Conservation (phyloP, 2,329 filamentous ascomycete genomes). For the Cytospora chrysosperma region DNA sequence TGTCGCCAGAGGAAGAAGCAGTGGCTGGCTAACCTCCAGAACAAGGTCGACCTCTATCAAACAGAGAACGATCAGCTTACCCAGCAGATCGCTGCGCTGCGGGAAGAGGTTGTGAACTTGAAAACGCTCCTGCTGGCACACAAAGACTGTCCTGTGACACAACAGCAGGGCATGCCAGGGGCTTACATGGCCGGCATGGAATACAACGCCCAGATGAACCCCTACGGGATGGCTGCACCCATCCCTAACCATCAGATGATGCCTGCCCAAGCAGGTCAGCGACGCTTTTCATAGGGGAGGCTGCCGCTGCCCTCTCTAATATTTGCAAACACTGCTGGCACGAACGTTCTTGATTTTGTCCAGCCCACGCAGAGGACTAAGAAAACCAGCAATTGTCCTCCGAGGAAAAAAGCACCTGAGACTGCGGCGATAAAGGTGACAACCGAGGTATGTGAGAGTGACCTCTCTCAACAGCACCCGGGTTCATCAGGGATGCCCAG, state of each 20-base stretch:
- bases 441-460: background rate
- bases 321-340: background rate
- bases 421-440: background rate
- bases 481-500: background rate
- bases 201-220: constrained; percentile 56
- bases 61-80: constrained; percentile 87
- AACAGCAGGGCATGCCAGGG: constrained; percentile 72
- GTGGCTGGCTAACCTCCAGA: constrained; percentile 92
- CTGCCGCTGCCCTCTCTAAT: background rate
- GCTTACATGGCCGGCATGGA: constrained; percentile 54
- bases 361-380: background rate
- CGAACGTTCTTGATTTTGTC: background rate
- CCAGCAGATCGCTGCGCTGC: constrained; percentile 76
- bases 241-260: constrained; percentile 55
- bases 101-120: constrained; percentile 91
- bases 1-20: constrained; percentile 98
- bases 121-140: constrained; percentile 92
- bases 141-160: constrained; percentile 92
- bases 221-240: constrained; percentile 56
- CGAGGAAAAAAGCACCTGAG: background rate
- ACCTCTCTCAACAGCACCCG: background rate
- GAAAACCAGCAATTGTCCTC: background rate
- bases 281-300: constrained; percentile 54
- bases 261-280: constrained; percentile 53
- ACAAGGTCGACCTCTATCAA: constrained; percentile 90